Base-by-base conservation (phyloP, 805 yeast species). In the Kluyveromyces wickerhamii region DNA sequence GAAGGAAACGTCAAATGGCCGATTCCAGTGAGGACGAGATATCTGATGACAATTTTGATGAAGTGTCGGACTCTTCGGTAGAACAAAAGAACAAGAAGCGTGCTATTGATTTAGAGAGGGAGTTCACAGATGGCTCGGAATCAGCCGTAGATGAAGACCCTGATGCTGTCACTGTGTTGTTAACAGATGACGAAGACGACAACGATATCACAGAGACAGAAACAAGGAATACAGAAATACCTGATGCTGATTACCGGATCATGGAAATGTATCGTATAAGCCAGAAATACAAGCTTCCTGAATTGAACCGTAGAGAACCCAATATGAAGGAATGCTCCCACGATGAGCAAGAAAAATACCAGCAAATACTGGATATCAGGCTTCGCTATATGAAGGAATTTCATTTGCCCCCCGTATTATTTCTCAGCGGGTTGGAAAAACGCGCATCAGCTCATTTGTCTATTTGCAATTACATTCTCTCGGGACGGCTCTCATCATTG, bases 401-500 rank as follows among this genome's bases (percentile, higher is more conserved):
- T 28, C n/a, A 41, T 44, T 43, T 45, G 21, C 54, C 67, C 3
- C 45, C 45, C 0, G 27, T 47, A 0, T 26, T 61, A 9, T 40
- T 62, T 12, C 52, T 57, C 15, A 41, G 41, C 7, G 59, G 52
- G 26, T 39, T 74, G 11, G 38, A 52, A 12, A 21, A 35, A 3
- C 52, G 57, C 30, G 51, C 58, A 2, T 42, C 52, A 16, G 52
- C 60, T 16, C 57, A 63, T 32, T 28, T 65, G 12, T 37, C 38
- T 2, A 39, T 62, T 4, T 52, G 72, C 1, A 65, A 66, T 1
- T 43, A 48, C 9, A 56, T 74, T 14, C 52, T 74, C n/a, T 51
- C 60, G 1, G 80, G 76, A 3, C 40, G 60, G 9, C 45, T 52
- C 1, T 54, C 62, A 9, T 77, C 83, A 1, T 51, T 54, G 23